Percentiles rank a stretch among this genome's conserved stretches.
Conservation (phyloP, 441 rosid species). For the Populus hybrid region DNA sequence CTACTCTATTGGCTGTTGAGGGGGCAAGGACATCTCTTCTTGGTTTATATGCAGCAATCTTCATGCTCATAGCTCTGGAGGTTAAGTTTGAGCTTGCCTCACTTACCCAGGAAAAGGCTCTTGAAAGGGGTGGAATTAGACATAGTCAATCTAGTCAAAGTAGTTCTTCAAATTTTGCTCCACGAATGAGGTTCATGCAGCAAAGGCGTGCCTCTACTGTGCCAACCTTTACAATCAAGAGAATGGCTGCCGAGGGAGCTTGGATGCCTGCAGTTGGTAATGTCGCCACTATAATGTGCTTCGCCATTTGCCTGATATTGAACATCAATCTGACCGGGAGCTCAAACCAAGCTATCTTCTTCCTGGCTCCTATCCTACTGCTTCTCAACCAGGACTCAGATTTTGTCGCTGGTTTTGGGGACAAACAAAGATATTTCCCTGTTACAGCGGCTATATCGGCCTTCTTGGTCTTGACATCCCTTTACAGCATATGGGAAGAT, state of each 20-base stretch:
- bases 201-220: conserved; percentile 74
- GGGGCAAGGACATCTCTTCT: conserved; percentile 98
- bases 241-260: conserved; percentile 95
- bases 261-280: conserved; percentile 99
- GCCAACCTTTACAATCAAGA: conserved; percentile 78
- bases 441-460: conserved; percentile 71
- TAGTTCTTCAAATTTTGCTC: conserved; percentile 48
- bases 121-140: conserved; percentile 68
- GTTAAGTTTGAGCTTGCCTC: conserved; percentile 91
- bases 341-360: conserved; percentile 91
- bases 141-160: conserved; percentile 54
- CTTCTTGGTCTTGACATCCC: conserved; percentile 65
- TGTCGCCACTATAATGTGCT: conserved; percentile 90
- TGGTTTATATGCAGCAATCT: conserved; percentile 92
- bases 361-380: conserved; percentile 90
- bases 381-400: conserved; percentile 98
- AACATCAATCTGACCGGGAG: conserved; percentile 87
- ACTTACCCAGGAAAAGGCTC: conserved; percentile 76
- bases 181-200: conserved; percentile 94
- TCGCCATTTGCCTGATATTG: conserved; percentile 89
- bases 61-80: conserved; percentile 95
- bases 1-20: conserved; percentile 84
- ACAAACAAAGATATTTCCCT: conserved; percentile 98
- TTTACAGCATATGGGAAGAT: conserved; percentile 80
- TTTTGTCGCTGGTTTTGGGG: conserved; percentile 94